Percentiles rank a stretch among this genome's conserved stretches.
phyloP scores from a whole-genome alignment of 2,329 filamentous ascomycete species.

The Leptographium wingfieldii region DNA sequence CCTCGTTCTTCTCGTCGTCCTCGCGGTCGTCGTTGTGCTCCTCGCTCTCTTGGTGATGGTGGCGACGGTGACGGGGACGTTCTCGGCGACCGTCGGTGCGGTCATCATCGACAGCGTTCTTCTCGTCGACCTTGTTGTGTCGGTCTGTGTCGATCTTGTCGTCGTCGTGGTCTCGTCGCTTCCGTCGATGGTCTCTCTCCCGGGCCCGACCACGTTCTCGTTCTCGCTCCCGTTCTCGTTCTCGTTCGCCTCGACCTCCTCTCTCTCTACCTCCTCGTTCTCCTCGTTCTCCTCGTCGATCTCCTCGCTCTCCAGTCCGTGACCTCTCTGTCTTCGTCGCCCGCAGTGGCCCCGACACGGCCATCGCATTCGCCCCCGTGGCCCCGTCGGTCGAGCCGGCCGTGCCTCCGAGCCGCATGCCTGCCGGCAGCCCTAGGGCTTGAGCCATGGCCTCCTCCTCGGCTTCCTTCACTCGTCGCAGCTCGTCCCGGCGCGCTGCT shows the following conservation, averaged over 20 bases:
- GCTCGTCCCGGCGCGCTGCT: slow-evolving; percentile 57
- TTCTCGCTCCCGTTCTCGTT: slow-evolving; percentile 17
- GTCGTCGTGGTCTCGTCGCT: neutral
- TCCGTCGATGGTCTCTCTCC: neutral
- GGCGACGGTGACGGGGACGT: neutral
- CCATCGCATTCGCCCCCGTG: slow-evolving; percentile 53
- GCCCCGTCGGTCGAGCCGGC: slow-evolving; percentile 8
- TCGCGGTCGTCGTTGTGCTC: no score
- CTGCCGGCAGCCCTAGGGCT: slow-evolving; percentile 58
- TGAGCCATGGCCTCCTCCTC: slow-evolving; percentile 83
- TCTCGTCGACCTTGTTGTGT: neutral
- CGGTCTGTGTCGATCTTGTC: neutral
- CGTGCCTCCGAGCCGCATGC: slow-evolving; percentile 21
- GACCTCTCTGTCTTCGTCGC: neutral
- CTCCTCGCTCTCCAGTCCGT: neutral
- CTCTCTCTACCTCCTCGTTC: slow-evolving; percentile 9
- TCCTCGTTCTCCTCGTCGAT: slow-evolving; percentile 6
- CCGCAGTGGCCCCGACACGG: slow-evolving; percentile 2
- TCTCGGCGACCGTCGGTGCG: neutral
- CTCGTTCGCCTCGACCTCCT: slow-evolving; percentile 17
- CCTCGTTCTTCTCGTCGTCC: neutral
- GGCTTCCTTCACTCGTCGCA: slow-evolving; percentile 72
- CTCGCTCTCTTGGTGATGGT: neutral
- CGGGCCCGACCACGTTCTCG: neutral
- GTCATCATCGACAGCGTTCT: neutral